These are phyloP conservation scores for Termitomyces sp. DNA, from an alignment of 768 basidiomycete species.

Conservation along the genomic window DNA sequence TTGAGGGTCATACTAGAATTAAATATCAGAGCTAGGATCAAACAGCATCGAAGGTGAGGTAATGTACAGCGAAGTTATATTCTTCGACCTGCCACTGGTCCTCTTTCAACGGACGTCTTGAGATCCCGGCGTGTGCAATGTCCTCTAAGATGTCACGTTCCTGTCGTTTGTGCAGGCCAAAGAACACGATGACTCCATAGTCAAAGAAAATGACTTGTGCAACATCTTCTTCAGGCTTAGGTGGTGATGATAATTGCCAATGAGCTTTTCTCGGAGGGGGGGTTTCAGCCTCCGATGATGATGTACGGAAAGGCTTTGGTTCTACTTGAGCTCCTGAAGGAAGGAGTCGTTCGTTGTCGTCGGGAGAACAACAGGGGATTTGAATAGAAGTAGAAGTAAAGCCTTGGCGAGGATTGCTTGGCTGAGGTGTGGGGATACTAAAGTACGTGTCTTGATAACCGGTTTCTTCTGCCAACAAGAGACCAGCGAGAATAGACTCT, in stretches of 20 bases:
- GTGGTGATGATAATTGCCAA: conserved; percentile 9
- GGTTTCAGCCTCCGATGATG: conserved; percentile 1
- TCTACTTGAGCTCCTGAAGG: conserved; percentile 8
- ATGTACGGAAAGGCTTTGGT: conserved; percentile 1
- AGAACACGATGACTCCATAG: conserved; percentile 91
- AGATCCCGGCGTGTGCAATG: conserved; percentile 63
- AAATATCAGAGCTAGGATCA: background rate
- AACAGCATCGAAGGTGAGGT: background rate
- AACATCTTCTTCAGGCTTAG: conserved; percentile 39
- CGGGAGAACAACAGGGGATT: background rate
- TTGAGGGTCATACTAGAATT: conserved; percentile 69
- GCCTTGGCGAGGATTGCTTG: conserved; percentile 42
- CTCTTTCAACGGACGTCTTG: conserved; percentile 56
- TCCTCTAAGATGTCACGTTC: conserved; percentile 86
- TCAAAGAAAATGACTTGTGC: conserved; percentile 78
- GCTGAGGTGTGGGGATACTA: conserved; percentile 26
- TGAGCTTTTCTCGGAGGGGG: background rate
- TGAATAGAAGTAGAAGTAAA: conserved; percentile 47
- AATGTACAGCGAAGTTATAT: conserved; percentile 78
- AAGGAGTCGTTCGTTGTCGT: background rate
- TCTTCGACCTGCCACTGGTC: conserved; percentile 90
- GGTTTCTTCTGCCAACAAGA: conserved; percentile 85
- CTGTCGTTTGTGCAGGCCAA: conserved; percentile 74
- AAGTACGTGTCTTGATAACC: conserved; percentile 90
- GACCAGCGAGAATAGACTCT: conserved; percentile 56